Conservation (phyloP, 2,329 filamentous ascomycete genomes). For the Venturia oleaginea region DNA sequence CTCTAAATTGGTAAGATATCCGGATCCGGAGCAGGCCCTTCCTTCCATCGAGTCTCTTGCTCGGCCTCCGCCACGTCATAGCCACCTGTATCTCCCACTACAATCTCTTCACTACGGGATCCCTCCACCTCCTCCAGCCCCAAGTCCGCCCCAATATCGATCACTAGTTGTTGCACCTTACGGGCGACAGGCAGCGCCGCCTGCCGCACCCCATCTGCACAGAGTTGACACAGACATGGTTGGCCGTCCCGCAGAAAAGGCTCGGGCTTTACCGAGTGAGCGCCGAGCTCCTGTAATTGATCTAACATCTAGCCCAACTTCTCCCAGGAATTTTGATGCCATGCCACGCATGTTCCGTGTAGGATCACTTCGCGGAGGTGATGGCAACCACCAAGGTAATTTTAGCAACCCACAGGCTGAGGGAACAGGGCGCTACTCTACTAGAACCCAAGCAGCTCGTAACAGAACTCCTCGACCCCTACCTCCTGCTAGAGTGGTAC, state of each 20-base stretch:
- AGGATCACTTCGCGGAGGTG: not conserved
- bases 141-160: not conserved
- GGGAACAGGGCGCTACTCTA: not conserved
- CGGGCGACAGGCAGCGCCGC: not conserved
- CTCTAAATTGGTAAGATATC: not conserved
- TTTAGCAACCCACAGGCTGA: not conserved
- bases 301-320: not conserved
- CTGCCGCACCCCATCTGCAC: not conserved
- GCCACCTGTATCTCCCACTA: not conserved
- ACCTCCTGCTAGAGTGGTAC: not conserved
- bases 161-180: not conserved
- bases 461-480: not conserved
- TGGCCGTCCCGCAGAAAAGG: not conserved
- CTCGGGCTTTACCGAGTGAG: not conserved
- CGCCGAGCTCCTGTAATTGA: not conserved
- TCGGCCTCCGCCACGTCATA: not conserved
- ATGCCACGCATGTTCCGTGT: not conserved
- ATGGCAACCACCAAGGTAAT: not conserved
- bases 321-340: not conserved
- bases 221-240: not conserved
- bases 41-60: not conserved
- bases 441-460: not conserved
- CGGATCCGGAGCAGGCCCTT: not conserved
- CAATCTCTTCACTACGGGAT: not conserved
- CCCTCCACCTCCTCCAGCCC: not conserved